phyloP scores from a whole-genome alignment of 305 asterid genomes.

The Caryopteris hybrid region DNA sequence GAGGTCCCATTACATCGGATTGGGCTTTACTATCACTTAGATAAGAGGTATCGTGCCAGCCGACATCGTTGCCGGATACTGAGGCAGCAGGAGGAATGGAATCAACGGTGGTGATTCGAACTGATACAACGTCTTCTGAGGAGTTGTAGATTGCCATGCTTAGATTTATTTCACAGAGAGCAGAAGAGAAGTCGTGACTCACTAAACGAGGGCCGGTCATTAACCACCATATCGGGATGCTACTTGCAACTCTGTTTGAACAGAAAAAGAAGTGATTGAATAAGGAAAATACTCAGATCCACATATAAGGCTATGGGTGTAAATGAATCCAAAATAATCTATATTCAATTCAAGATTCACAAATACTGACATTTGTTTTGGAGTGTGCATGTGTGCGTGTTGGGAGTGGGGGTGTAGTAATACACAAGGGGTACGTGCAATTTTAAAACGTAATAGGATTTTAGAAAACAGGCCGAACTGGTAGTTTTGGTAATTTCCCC shows the following conservation, averaged over 20 bases:
- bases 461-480: too few species aligned
- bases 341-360: too few species aligned
- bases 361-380: too few species aligned
- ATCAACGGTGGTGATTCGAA: slow-evolving; percentile 53
- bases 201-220: slow-evolving; percentile 67
- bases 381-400: too few species aligned
- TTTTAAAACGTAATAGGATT: too few species aligned
- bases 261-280: slow-evolving; percentile 9
- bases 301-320: too few species aligned
- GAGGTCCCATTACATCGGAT: slow-evolving; percentile 40
- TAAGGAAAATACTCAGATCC: neutral
- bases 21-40: slow-evolving; percentile 48
- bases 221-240: slow-evolving; percentile 84
- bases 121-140: slow-evolving; percentile 47
- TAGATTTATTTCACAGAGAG: slow-evolving; percentile 71
- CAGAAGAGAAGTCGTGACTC: slow-evolving; percentile 51
- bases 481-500: neutral
- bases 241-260: slow-evolving; percentile 45
- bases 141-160: slow-evolving; percentile 70
- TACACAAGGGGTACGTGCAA: too few species aligned
- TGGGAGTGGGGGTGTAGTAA: too few species aligned
- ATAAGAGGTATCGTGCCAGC: slow-evolving; percentile 73
- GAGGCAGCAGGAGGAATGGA: slow-evolving; percentile 32
- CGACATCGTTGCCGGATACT: slow-evolving; percentile 58
- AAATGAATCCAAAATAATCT: too few species aligned